These are phyloP conservation scores for Rhododendron molle DNA, from an alignment of 148 eudicot genomes.

Conservation along the genomic window DNA sequence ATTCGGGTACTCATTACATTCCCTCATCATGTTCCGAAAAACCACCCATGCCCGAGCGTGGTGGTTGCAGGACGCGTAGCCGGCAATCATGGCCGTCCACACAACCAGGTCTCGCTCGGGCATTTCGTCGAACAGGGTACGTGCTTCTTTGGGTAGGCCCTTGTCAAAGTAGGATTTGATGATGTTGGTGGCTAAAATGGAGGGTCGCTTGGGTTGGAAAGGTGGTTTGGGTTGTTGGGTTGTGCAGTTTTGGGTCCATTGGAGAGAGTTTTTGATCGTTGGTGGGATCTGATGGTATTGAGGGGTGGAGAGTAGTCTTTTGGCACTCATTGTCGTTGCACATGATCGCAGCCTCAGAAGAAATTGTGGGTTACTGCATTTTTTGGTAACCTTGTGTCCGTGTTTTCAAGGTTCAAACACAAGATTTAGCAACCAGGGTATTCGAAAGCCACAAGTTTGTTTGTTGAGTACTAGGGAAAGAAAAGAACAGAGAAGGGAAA, in stretches of 20 bases:
- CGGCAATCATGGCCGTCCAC: constrained; percentile 89
- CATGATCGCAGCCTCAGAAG: background rate
- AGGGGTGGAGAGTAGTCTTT: constrained; percentile 25
- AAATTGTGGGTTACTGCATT: background rate
- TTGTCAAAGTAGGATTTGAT: constrained; percentile 59
- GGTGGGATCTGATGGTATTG: constrained; percentile 44
- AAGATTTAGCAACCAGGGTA: background rate
- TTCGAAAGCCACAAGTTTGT: background rate
- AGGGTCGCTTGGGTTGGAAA: constrained; percentile 37
- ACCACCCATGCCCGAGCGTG: constrained; percentile 44
- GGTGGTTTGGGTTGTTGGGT: constrained; percentile 36
- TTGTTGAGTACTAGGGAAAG: too few species aligned
- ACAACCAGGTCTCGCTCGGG: constrained; percentile 79
- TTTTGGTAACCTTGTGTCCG: background rate
- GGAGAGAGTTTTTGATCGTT: constrained; percentile 39
- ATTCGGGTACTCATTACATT: constrained; percentile 40
- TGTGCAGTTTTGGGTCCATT: constrained; percentile 8
- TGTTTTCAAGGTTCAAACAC: background rate
- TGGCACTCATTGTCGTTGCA: constrained; percentile 31
- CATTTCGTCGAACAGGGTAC: constrained; percentile 86
- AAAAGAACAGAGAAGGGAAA: too few species aligned
- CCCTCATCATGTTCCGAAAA: constrained; percentile 64
- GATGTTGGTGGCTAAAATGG: constrained; percentile 63
- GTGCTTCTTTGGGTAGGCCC: constrained; percentile 57
- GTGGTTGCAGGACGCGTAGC: constrained; percentile 53